A percentile compares a stretch with the other conserved stretches of the same genome.
phyloP scores from a whole-genome alignment of 495 filamentous ascomycete genomes.

The Xylaria intraflava region DNA sequence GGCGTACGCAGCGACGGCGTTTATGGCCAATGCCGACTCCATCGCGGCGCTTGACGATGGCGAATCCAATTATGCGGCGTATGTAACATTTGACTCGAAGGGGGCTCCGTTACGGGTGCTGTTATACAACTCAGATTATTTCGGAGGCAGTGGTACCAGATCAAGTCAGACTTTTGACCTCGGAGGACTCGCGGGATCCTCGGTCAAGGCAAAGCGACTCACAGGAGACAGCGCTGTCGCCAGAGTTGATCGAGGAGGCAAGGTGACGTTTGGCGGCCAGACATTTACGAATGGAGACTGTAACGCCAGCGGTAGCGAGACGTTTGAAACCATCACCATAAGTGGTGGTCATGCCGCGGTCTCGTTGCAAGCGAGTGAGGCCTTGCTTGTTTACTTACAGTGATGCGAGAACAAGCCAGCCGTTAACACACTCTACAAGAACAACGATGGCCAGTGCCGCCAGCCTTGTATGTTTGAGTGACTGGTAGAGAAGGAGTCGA shows the following conservation, averaged over 20 bases:
- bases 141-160: conserved; percentile 39
- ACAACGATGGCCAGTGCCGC: no score
- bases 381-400: conserved; percentile 47
- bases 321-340: conserved; percentile 33
- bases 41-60: conserved; percentile 47
- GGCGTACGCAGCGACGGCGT: conserved; percentile 48
- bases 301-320: conserved; percentile 36
- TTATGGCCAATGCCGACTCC: conserved; percentile 44
- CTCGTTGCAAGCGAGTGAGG: conserved; percentile 47
- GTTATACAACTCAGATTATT: conserved; percentile 56
- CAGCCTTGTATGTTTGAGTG: no score
- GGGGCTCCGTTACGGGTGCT: conserved; percentile 38
- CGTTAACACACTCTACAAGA: no score
- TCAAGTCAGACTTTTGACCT: conserved; percentile 41
- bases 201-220: conserved; percentile 46
- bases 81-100: conserved; percentile 42
- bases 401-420: conserved; percentile 4
- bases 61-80: conserved; percentile 44
- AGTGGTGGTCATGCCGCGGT: conserved; percentile 41
- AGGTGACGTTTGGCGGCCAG: conserved; percentile 48
- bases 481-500: no score
- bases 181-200: conserved; percentile 32
- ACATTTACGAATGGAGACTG: conserved; percentile 50
- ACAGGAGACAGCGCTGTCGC: conserved; percentile 45
- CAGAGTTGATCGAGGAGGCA: conserved; percentile 43